These are phyloP conservation scores for Bipolaris bicolor DNA, from an alignment of 2,329 filamentous ascomycete genomes.

Conservation along the genomic window DNA sequence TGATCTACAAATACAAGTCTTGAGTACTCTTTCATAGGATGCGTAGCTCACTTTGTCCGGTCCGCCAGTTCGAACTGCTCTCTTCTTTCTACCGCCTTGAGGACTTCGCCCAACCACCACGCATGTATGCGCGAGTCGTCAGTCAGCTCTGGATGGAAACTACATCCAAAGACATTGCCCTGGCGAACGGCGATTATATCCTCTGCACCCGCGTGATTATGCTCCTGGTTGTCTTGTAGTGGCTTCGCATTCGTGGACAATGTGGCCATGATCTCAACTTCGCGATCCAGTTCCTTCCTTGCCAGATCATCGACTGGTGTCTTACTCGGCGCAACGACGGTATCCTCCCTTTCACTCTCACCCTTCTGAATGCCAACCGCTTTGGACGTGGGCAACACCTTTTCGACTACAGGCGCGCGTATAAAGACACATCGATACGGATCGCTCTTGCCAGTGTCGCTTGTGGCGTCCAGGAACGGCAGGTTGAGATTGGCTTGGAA, in stretches of 20 bases:
- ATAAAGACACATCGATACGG: slow-evolving; percentile 90
- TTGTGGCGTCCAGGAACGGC: slow-evolving; percentile 64
- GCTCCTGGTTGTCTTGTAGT: slow-evolving; percentile 55
- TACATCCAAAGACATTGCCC: slow-evolving; percentile 90
- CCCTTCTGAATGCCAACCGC: slow-evolving; percentile 56
- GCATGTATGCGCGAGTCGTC: slow-evolving; percentile 85
- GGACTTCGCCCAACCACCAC: slow-evolving; percentile 86
- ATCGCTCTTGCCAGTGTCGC: slow-evolving; percentile 37
- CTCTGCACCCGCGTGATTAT: slow-evolving; percentile 55
- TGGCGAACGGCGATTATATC: slow-evolving; percentile 89
- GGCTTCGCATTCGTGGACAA: slow-evolving; percentile 59
- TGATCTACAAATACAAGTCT: background rate
- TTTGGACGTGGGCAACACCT: slow-evolving; percentile 64
- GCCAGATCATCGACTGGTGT: slow-evolving; percentile 55
- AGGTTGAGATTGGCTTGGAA: slow-evolving; percentile 79
- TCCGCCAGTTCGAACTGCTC: slow-evolving; percentile 41
- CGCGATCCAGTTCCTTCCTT: slow-evolving; percentile 52
- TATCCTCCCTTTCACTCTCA: slow-evolving; percentile 57
- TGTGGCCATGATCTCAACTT: slow-evolving; percentile 65
- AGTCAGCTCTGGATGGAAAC: slow-evolving; percentile 94
- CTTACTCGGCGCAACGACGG: slow-evolving; percentile 64
- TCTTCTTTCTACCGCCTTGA: slow-evolving; percentile 41
- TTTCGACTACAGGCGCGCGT: slow-evolving; percentile 89
- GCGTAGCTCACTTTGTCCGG: slow-evolving; percentile 24
- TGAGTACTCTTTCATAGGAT: background rate